Conservation (phyloP, 345 rosid genomes). For the Heritiera fomes region DNA sequence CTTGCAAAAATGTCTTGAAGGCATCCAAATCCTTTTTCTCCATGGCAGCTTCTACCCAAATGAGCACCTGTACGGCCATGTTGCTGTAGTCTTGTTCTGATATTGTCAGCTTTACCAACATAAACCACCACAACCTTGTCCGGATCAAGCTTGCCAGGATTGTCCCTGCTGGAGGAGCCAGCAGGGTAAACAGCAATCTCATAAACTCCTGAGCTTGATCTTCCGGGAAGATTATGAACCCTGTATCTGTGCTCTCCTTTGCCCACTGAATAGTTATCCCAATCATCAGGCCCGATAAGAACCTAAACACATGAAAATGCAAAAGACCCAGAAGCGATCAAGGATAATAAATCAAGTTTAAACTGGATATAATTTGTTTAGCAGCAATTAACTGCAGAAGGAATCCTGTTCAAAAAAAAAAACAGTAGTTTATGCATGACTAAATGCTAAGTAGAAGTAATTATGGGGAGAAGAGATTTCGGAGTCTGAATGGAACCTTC, state of each 20-base stretch:
- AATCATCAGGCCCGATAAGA: slow-evolving; percentile 70
- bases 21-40: slow-evolving; percentile 31
- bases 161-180: slow-evolving; percentile 31
- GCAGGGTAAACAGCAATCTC: slow-evolving; percentile 55
- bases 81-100: slow-evolving; percentile 70
- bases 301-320: slow-evolving; percentile 38
- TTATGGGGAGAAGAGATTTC: not conserved
- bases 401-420: not conserved
- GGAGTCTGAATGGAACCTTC: slow-evolving; percentile 47
- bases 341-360: not conserved
- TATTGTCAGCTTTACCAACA: slow-evolving; percentile 87
- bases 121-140: slow-evolving; percentile 54
- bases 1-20: slow-evolving; percentile 58
- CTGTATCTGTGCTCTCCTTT: slow-evolving; percentile 79
- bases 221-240: slow-evolving; percentile 67
- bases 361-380: not conserved
- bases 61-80: slow-evolving; percentile 89
- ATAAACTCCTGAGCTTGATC: slow-evolving; percentile 60
- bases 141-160: slow-evolving; percentile 43
- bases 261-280: slow-evolving; percentile 63
- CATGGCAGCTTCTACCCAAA: slow-evolving; percentile 39
- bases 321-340: not conserved
- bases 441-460: not conserved
- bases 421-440: not conserved
- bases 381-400: not conserved